Base-by-base conservation (phyloP, 305 asterid species). In the Fraxinus sp. region DNA sequence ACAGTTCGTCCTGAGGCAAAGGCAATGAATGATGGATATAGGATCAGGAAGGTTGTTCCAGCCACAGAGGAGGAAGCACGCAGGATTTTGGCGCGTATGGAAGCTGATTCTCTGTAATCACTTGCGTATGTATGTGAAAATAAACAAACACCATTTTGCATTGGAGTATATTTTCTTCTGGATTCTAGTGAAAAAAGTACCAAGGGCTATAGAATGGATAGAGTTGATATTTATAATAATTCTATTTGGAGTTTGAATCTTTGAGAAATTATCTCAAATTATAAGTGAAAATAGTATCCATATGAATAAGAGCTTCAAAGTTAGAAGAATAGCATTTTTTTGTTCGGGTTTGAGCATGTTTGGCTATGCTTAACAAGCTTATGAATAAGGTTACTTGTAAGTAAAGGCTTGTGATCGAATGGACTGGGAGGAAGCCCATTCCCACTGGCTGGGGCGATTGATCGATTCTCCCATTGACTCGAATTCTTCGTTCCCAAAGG, bases 41-140 rank as follows among this genome's bases (percentile, higher is more conserved):
- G 91, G 86, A 91, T 95, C 82, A 88, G 97, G 85, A 95, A 95
- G 91, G 99, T 95, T 79, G 97, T 95, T 85, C 99, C 99, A 7
- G 95, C 95, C 62, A 95, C 99, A 3, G 97, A 92, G 89, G 99
- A 95, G 89, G 98, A 95, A 85, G 97, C 99, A 0, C 91, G 88
- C 41, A 87, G 90, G 86, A 90, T 95, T 74, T 78, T 90, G 52
- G 97, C 91, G 62, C 97, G 94, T 83, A 90, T 95, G 89, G 98
- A 92, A 78, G 97, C 94, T 5, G 97, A 93, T 90, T 84, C 90
- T 3, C 39, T 89, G 83, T 85, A 87, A 79, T 80, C 85, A 9
- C 59, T 39, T 10, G 37, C 16, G 14, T 24, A 24, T 6, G 1
- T 4, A 62, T 24, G 33, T 66, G 74, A 22, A 16, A 57, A 57